phyloP scores from a whole-genome alignment of 2,329 filamentous ascomycete species.

The Berkeleyomyces rouxiae region DNA sequence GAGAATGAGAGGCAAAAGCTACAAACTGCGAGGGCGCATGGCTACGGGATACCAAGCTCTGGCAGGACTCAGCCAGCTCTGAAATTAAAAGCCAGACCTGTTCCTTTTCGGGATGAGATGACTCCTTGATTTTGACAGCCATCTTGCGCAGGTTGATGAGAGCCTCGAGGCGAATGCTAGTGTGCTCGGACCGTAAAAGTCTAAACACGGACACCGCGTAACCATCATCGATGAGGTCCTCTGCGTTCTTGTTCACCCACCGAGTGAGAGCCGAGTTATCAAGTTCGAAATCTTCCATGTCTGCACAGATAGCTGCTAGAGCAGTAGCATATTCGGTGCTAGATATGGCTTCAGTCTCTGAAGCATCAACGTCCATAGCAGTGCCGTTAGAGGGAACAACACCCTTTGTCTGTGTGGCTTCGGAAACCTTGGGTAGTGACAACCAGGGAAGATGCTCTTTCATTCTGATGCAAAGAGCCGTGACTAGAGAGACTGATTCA shows the following conservation, averaged over 20 bases:
- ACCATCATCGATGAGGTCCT: conserved; percentile 65
- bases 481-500: conserved; percentile 23
- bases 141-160: conserved; percentile 51
- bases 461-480: conserved; percentile 20
- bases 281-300: conserved; percentile 20
- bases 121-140: conserved; percentile 45
- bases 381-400: background rate
- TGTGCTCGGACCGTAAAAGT: conserved; percentile 58
- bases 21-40: conserved; percentile 57
- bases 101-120: conserved; percentile 56
- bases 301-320: background rate
- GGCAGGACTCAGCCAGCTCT: conserved; percentile 62
- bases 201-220: conserved; percentile 52
- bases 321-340: conserved; percentile 1
- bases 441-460: conserved; percentile 19
- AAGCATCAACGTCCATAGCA: conserved; percentile 3
- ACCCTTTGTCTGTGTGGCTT: background rate
- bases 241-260: conserved; percentile 63
- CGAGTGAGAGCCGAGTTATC: conserved; percentile 37
- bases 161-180: conserved; percentile 65
- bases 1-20: conserved; percentile 55
- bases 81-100: conserved; percentile 65
- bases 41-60: conserved; percentile 32
- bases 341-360: background rate
- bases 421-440: background rate